Evolutionary conservation across 306 rosid genomes (phyloP).

Genomic region (Fagus sylvatica): DNA sequence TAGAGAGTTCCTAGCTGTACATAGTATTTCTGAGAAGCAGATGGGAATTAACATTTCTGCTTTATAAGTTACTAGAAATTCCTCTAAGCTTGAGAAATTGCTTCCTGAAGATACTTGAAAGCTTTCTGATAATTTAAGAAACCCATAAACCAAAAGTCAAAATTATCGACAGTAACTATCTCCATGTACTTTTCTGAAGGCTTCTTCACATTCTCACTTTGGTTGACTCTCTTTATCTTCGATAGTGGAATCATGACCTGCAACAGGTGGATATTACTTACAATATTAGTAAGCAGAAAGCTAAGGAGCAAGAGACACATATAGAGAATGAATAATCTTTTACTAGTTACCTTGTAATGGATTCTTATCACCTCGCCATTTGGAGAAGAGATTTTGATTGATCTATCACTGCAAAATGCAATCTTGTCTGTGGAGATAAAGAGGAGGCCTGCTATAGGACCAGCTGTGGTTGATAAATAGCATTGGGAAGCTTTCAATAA

Average conservation of each 20-base stretch:
- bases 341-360: constrained; percentile 50
- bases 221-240: constrained; percentile 42
- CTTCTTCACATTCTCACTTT: constrained; percentile 40
- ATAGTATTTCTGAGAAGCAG: background rate
- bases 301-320: background rate
- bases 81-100: constrained; percentile 30
- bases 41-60: background rate
- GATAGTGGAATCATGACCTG: constrained; percentile 52
- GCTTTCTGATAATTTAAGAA: constrained; percentile 52
- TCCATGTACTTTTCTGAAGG: constrained; percentile 60
- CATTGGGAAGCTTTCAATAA: constrained; percentile 66
- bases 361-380: constrained; percentile 49
- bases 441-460: constrained; percentile 87
- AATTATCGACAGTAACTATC: constrained; percentile 54
- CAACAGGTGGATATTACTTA: constrained; percentile 1
- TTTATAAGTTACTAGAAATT: background rate
- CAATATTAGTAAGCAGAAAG: constrained; percentile 3
- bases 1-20: background rate
- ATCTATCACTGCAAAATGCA: constrained; percentile 79
- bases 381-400: constrained; percentile 56
- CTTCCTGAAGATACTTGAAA: constrained; percentile 38
- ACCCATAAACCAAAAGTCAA: constrained; percentile 77
- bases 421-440: constrained; percentile 72
- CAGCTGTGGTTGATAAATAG: constrained; percentile 73
- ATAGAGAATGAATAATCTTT: background rate